phyloP scores from a whole-genome alignment of 1,284 basidiomycete genomes.

The Puccinia hordei region DNA sequence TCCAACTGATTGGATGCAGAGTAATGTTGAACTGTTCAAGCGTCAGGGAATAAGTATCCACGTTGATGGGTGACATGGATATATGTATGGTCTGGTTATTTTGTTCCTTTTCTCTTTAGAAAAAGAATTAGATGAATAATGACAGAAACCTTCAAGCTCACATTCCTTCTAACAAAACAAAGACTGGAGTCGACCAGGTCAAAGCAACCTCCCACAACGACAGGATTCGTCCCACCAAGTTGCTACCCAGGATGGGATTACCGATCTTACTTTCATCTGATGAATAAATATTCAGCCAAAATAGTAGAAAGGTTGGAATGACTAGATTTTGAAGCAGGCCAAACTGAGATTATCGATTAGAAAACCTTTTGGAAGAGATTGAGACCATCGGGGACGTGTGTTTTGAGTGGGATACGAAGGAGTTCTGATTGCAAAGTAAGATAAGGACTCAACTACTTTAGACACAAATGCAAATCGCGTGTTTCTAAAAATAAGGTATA shows the following conservation, averaged over 20 bases:
- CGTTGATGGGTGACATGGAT: neutral
- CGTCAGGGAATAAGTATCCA: neutral
- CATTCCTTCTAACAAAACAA: conserved; percentile 77
- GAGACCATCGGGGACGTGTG: neutral
- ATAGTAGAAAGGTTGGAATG: conserved; percentile 73
- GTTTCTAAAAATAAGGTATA: conserved; percentile 55
- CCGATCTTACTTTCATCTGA: conserved; percentile 56
- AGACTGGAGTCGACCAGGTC: conserved; percentile 72
- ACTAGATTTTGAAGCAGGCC: conserved; percentile 63
- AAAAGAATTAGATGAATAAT: neutral
- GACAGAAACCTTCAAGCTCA: conserved; percentile 65
- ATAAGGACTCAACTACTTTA: conserved; percentile 43
- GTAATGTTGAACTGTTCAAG: conserved; percentile 37
- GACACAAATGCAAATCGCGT: conserved; percentile 51
- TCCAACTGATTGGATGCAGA: conserved; percentile 49
- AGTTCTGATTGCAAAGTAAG: neutral
- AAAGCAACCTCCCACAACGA: conserved; percentile 73
- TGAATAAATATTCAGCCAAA: conserved; percentile 72
- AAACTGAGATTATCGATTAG: conserved; percentile 52
- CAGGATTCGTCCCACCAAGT: conserved; percentile 60
- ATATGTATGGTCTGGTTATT: too few relatives aligned
- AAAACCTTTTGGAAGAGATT: conserved; percentile 28
- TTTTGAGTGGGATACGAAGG: neutral
- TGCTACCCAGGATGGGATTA: conserved; percentile 62
- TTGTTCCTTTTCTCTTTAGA: neutral